phyloP scores from a whole-genome alignment of 345 rosid species.

The Laguncularia racemosa region DNA sequence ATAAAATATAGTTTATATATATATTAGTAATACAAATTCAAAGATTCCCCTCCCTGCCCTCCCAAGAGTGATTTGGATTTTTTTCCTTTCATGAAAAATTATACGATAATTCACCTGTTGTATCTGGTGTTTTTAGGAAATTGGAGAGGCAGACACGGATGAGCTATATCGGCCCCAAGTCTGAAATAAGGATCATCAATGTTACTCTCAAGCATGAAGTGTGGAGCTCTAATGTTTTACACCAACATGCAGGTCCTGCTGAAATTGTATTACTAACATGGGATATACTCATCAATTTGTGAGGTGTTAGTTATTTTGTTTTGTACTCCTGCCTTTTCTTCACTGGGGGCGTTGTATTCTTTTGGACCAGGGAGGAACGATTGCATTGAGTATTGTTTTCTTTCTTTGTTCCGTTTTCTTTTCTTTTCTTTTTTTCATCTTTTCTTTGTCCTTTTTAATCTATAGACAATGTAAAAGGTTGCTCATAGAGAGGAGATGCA shows the following conservation, averaged over 20 bases:
- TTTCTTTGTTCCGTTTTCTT: too few species aligned
- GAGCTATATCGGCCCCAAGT: constrained; percentile 79
- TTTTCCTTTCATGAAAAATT: neutral
- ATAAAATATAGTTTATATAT: too few species aligned
- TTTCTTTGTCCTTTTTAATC: too few species aligned
- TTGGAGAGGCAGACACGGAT: constrained; percentile 94
- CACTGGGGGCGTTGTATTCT: neutral
- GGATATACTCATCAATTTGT: neutral
- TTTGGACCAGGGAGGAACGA: neutral
- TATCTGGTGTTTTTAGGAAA: constrained; percentile 48
- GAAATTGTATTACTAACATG: neutral
- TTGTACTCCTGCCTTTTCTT: neutral
- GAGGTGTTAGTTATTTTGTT: neutral
- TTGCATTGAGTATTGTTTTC: neutral
- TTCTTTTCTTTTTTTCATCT: too few species aligned
- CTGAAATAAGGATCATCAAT: constrained; percentile 43
- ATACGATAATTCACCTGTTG: constrained; percentile 4
- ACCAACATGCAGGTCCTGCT: neutral
- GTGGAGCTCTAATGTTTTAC: constrained; percentile 16
- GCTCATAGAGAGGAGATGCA: too few species aligned
- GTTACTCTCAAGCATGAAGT: constrained; percentile 49
- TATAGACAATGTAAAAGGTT: too few species aligned
- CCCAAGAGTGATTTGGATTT: neutral
- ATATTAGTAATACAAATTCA: too few species aligned
- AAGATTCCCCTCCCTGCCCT: neutral